phyloP scores from a whole-genome alignment of 2,329 filamentous ascomycete species.

The Alternaria solani region DNA sequence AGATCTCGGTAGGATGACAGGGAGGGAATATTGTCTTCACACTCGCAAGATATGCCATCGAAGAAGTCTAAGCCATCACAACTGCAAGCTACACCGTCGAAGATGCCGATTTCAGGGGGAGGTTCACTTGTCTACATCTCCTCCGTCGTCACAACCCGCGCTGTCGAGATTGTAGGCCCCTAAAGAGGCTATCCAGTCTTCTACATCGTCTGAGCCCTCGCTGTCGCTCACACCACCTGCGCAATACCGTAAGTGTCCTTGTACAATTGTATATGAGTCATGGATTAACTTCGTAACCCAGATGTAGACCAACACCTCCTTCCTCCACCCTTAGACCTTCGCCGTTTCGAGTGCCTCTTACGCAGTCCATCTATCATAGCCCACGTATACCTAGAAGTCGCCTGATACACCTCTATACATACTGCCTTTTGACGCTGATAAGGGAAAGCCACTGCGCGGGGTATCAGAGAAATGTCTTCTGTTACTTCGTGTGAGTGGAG shows the following conservation, averaged over 20 bases:
- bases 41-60: not conserved
- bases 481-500: no score
- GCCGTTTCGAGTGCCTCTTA: not conserved
- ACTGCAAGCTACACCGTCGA: not conserved
- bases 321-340: not conserved
- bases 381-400: rapidly evolving
- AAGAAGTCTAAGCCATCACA: no score
- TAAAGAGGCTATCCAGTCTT: not conserved
- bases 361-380: not conserved
- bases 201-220: no score
- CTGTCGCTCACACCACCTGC: not conserved
- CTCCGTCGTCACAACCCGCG: no score
- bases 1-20: not conserved
- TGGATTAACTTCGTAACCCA: not conserved
- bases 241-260: not conserved
- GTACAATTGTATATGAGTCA: no score
- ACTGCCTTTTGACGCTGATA: rapidly evolving
- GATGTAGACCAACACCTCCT: not conserved
- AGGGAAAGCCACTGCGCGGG: no score
- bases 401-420: not conserved
- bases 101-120: no score
- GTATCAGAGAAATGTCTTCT: no score
- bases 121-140: no score
- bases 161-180: no score
- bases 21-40: not conserved